Base-by-base conservation (phyloP, 768 basidiomycete genomes). In the Amyloporia xantha region DNA sequence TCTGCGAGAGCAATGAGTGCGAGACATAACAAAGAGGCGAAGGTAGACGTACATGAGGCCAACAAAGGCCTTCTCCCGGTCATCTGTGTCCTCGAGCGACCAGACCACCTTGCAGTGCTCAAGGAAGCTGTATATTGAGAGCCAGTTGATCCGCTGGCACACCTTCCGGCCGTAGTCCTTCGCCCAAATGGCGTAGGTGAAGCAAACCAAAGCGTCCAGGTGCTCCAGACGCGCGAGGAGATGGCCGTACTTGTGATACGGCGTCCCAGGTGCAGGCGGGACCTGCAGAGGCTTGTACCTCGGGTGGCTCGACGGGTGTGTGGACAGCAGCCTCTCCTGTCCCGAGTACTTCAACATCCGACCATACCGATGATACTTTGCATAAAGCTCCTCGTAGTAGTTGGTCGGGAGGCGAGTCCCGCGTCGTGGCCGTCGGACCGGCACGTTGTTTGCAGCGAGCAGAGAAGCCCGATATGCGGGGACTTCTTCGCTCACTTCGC, bases 331-430 rank as follows among this genome's bases (percentile, higher is more conserved):
- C 30, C 88, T 82, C 39, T 81, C 77, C 60, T 89, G 85, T 21
- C 88, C 87, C 1, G 88, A 89, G 61, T 86, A 89, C 66, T 92
- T 91, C 62, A 92, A 83, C 55, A 74, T 69, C 49, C 87, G 81
- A 19, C 85, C 90, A 17, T 77, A 75, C 3, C 66, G 66, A 56
- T 87, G 80, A 61, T 86, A 91, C 60, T 75, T 80, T 61, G 84
- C 77, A 58, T 88, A 79, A 36, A 88, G 68, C 33, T 66, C 68
- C 46, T 85, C 79, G 60, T 73, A 81, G 57, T 81, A 73, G 33
- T 69, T 71, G 67, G 61, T 73, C 73, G 56, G 50, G 19, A 55
- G 54, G 28, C 37, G 50, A 7, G 30, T 7, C 52, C 84, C 81
- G 43, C 81, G 79, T 59, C 80, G 79, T 5, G 84, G 84, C 11